Base-by-base conservation (phyloP, 2,329 filamentous ascomycete genomes). In the Fusarium graminum region DNA sequence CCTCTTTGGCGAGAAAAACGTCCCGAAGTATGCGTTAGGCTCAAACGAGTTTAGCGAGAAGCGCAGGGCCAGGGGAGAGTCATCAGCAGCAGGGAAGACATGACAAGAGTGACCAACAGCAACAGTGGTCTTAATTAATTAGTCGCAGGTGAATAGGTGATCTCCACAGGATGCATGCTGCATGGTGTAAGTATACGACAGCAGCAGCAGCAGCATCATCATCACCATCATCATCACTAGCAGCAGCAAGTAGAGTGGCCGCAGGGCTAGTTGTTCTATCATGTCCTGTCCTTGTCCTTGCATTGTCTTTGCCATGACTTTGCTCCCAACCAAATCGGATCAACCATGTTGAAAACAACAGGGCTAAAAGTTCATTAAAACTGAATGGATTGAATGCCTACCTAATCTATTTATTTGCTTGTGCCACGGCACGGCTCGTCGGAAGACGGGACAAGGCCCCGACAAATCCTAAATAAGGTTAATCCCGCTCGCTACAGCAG, bases 241-340 rank as follows among this genome's bases (percentile, higher is more conserved):
- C 32, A 46, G 45, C 47, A 56, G 53, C 41, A 57, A 49, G 59
- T 71, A 71, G 64, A 72, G 70, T 72, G 70, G 69, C 69, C 72
- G 70, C 70, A 72, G 67, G 26, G 22, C 25, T 32, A 19, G 58
- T 53, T 59, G 41, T 50, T 29, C 29, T 22, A 22, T 22, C 22
- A 22, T 34, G 39, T 42, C 36, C 11, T 14, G 22, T 22, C 22
- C 22, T 22, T 22, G 22, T 42, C 26, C 42, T 19, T 51, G 28
- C 34, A n/a, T 19, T 26, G 34, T 49, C 38, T 46, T 65, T 50
- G 39, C 66, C 69, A 63, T 59, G 13, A 14, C 28, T 29, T 29
- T 29, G 22, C 28, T 29, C 11, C 28, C 28, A 12, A 29, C 32
- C 32, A 36, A 36, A 16, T n/a, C 9, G 16, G 16, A 16, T n/a